Percentiles rank a stretch among this genome's conserved stretches.
Evolutionary conservation across 805 yeast genomes (phyloP).

Genomic region (Starmerella potacharoeniae): DNA sequence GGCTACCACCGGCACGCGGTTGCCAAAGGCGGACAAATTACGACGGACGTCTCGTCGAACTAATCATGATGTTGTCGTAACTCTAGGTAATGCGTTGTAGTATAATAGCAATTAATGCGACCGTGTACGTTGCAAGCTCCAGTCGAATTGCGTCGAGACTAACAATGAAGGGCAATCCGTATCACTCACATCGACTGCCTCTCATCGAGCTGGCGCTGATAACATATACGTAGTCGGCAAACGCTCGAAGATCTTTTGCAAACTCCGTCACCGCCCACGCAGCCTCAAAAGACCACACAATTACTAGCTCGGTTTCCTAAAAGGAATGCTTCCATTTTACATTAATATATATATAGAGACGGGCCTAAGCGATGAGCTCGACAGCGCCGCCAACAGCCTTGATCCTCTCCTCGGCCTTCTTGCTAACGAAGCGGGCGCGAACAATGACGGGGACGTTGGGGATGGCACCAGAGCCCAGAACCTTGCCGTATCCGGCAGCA

Average conservation of each 20-base stretch:
- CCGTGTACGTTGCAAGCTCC: too few species aligned
- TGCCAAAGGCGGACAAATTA: background rate
- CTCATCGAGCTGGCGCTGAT: too few species aligned
- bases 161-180: too few species aligned
- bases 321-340: background rate
- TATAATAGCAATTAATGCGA: too few species aligned
- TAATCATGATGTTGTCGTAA: background rate
- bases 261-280: too few species aligned
- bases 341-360: conserved; percentile 8
- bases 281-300: background rate
- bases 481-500: conserved; percentile 99
- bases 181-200: too few species aligned
- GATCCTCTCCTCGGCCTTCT: conserved; percentile 99
- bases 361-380: conserved; percentile 87
- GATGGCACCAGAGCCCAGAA: conserved; percentile 97
- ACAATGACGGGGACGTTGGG: conserved; percentile 98
- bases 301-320: background rate
- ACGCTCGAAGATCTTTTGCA: too few species aligned
- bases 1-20: conserved; percentile 10
- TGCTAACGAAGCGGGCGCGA: conserved; percentile 98
- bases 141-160: too few species aligned
- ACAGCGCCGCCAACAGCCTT: conserved; percentile 99
- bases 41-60: background rate
- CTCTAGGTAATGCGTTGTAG: too few species aligned
- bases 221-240: too few species aligned